These are phyloP conservation scores for Solioccasus polychromus DNA, from an alignment of 768 basidiomycete species.

Conservation along the genomic window DNA sequence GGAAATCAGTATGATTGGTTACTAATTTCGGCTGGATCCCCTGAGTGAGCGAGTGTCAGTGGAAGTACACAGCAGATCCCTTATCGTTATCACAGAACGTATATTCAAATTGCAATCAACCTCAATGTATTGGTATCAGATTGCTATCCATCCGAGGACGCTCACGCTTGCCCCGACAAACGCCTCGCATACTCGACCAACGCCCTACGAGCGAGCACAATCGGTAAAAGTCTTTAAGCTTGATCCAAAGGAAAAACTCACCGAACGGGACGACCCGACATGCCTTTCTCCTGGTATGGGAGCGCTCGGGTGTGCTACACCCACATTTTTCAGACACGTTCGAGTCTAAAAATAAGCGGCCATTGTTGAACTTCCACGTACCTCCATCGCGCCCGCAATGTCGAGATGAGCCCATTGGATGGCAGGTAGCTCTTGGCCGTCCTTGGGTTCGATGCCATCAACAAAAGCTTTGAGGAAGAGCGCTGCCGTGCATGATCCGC, in stretches of 20 bases:
- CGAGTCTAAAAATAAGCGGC: not conserved
- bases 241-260: slow-evolving; percentile 37
- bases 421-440: slow-evolving; percentile 47
- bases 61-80: too few species aligned
- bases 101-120: too few species aligned
- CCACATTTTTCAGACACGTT: too few species aligned
- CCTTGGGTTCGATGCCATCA: slow-evolving; percentile 64
- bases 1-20: too few species aligned
- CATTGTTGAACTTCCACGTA: slow-evolving; percentile 27
- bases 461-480: slow-evolving; percentile 85
- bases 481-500: slow-evolving; percentile 77
- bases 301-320: slow-evolving; percentile 50
- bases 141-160: not conserved
- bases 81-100: too few species aligned
- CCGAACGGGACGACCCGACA: slow-evolving; percentile 81
- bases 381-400: slow-evolving; percentile 78
- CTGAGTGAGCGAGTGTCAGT: too few species aligned
- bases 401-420: slow-evolving; percentile 88
- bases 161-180: slow-evolving; percentile 19
- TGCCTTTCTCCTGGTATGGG: slow-evolving; percentile 68
- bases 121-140: slow-evolving; percentile 2
- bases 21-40: too few species aligned
- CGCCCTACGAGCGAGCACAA: slow-evolving; percentile 19
- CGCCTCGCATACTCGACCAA: slow-evolving; percentile 33
- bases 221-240: too few species aligned